phyloP scores from a whole-genome alignment of 23 red algal species.

The Cyanidioschyzon merolae region DNA sequence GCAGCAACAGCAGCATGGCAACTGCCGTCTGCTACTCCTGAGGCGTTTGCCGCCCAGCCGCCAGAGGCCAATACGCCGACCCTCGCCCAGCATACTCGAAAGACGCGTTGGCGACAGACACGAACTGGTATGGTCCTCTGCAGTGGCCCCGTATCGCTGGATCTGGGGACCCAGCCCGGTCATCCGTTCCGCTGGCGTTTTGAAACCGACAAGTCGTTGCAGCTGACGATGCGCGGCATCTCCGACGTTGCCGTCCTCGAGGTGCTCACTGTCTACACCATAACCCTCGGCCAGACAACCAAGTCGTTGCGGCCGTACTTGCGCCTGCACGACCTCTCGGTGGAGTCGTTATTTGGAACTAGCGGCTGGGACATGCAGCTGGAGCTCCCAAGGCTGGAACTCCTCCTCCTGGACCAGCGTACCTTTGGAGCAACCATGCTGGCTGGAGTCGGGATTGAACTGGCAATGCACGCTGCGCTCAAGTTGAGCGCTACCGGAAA shows the following conservation, averaged over 20 bases:
- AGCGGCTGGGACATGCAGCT: neutral
- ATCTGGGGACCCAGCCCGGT: neutral
- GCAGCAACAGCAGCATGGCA: neutral
- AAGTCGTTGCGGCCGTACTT: neutral
- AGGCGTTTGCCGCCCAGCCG: too few species aligned
- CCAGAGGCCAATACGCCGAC: neutral
- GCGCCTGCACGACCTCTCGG: neutral
- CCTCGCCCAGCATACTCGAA: neutral
- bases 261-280: neutral
- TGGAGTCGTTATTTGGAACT: neutral
- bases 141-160: neutral
- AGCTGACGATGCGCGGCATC: neutral
- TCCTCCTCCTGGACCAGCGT: neutral
- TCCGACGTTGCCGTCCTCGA: neutral
- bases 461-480: neutral
- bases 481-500: neutral
- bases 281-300: neutral
- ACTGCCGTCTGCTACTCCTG: too few species aligned
- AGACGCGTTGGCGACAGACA: neutral
- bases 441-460: neutral
- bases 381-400: neutral
- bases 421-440: neutral
- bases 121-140: neutral
- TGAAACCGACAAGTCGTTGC: neutral
- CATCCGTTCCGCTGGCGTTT: neutral